A percentile compares a stretch with the other conserved stretches of the same genome.
phyloP scores from a whole-genome alignment of 805 yeast species.

The Candida insectorum region DNA sequence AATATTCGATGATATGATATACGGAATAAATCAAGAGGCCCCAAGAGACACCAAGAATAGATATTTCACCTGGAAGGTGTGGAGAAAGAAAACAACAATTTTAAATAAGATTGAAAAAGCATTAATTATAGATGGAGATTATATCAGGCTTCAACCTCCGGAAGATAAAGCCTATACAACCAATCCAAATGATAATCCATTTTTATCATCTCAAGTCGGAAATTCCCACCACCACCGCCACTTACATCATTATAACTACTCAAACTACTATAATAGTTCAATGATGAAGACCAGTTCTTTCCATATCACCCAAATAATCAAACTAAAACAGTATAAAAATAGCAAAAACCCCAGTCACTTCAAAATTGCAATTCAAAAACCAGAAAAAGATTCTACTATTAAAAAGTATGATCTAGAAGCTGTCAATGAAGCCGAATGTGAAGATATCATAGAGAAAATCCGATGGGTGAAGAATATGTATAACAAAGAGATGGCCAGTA shows the following conservation, averaged over 20 bases:
- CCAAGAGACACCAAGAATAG: constrained; percentile 47
- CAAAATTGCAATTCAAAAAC: constrained; percentile 63
- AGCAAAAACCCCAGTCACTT: constrained; percentile 71
- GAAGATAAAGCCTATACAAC: constrained; percentile 56
- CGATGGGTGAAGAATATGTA: constrained; percentile 56
- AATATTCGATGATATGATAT: constrained; percentile 25
- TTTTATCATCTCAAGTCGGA: constrained; percentile 17
- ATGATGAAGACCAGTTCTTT: constrained; percentile 80
- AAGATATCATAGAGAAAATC: constrained; percentile 73
- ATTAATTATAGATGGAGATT: constrained; percentile 90
- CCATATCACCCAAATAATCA: constrained; percentile 73
- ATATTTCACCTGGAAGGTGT: constrained; percentile 81
- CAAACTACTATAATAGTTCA: constrained; percentile 56
- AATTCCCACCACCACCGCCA: constrained; percentile 28
- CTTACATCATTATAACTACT: constrained; percentile 36
- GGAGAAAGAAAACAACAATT: constrained; percentile 85
- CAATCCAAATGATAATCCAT: constrained; percentile 30
- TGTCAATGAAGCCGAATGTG: constrained; percentile 52
- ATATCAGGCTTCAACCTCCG: constrained; percentile 82
- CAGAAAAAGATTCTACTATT: constrained; percentile 24
- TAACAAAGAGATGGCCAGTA: constrained; percentile 15
- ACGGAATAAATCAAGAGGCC: constrained; percentile 23
- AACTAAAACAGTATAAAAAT: constrained; percentile 66
- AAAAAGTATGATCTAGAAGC: constrained; percentile 87
- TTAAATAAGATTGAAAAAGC: constrained; percentile 77